Base-by-base conservation (phyloP, 331 rosid species). In the Pyracantha coccinea region DNA sequence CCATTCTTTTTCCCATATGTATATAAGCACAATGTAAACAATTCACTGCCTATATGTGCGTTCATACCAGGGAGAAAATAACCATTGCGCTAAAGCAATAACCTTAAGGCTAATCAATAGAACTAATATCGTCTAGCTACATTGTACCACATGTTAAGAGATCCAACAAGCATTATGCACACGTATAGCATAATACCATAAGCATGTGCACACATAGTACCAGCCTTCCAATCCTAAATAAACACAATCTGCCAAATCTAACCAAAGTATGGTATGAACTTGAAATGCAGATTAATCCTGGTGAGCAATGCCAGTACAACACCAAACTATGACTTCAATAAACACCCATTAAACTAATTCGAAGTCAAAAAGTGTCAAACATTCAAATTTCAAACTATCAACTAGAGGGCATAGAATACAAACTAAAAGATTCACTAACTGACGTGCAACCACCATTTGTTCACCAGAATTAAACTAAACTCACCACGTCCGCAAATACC, bases 321-420 rank as follows among this genome's bases (percentile, higher is more conserved):
- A 25, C n/a, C 33, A 89, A 89, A 27, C 81, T 12, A 41, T 11
- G 47, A 11, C 47, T 41, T 41, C 47, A 11, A 41, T 41, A 41
- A 41, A 41, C 47, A 11, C 47, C 47, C 14, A 41, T 41, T 41
- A 41, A 41, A 41, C 47, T 11, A 41, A 41, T 41, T 41, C 5
- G 0, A 41, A 41, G 47, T 41, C 47, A 41, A 11, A 41, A 11
- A 41, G 47, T 41, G 47, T 11, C 47, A 41, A 41, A 41, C 47
- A 41, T 41, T 41, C 47, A 41, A 41, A 11, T 41, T 11, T 3
- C 47, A 41, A 41, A 41, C 12, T 35, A 35, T 8, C 44, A 35
- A 35, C 44, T 35, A 35, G 12, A 35, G 12, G 44, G 44, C 10
- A 35, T 35, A 35, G 44, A 35, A 12, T 35, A 35, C 44, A 35